Conservation (phyloP, 2,329 filamentous ascomycete species). For the Sclerotinia nivalis region DNA sequence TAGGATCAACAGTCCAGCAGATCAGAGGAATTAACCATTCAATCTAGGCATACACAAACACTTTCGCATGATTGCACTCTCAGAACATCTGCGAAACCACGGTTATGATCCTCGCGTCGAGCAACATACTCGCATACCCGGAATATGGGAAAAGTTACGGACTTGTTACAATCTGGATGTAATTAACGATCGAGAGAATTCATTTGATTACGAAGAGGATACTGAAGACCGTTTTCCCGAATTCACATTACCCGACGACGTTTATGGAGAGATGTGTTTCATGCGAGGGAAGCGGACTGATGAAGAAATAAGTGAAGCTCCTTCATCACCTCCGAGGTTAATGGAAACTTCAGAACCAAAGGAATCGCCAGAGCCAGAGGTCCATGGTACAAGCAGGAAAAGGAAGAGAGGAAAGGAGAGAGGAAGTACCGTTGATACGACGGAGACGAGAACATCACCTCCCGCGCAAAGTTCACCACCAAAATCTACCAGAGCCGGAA, state of each 20-base stretch:
- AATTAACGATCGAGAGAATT: constrained; percentile 80
- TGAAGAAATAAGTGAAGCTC: constrained; percentile 38
- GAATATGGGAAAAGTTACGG: constrained; percentile 86
- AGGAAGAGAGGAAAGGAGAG: constrained; percentile 44
- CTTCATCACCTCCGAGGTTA: constrained; percentile 41
- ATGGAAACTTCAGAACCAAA: constrained; percentile 33
- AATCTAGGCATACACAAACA: constrained; percentile 82
- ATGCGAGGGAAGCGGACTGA: constrained; percentile 34
- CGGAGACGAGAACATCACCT: constrained; percentile 47
- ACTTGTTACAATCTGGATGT: constrained; percentile 82
- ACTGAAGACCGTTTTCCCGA: constrained; percentile 63
- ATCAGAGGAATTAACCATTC: constrained; percentile 16
- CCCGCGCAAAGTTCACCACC: constrained; percentile 44
- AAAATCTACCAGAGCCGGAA: constrained; percentile 43
- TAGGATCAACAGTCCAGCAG: neutral
- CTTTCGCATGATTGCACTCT: constrained; percentile 86
- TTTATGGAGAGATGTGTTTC: constrained; percentile 40
- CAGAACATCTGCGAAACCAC: constrained; percentile 75
- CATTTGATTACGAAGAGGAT: constrained; percentile 48
- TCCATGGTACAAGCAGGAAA: constrained; percentile 22
- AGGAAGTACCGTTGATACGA: constrained; percentile 54
- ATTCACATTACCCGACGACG: constrained; percentile 58
- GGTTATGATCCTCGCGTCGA: constrained; percentile 70
- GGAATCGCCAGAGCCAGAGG: constrained; percentile 21
- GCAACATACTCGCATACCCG: constrained; percentile 82